A percentile compares a stretch with the other conserved stretches of the same genome.
Evolutionary conservation across 1,284 basidiomycete genomes (phyloP).

Genomic region (Peniophora sp.): DNA sequence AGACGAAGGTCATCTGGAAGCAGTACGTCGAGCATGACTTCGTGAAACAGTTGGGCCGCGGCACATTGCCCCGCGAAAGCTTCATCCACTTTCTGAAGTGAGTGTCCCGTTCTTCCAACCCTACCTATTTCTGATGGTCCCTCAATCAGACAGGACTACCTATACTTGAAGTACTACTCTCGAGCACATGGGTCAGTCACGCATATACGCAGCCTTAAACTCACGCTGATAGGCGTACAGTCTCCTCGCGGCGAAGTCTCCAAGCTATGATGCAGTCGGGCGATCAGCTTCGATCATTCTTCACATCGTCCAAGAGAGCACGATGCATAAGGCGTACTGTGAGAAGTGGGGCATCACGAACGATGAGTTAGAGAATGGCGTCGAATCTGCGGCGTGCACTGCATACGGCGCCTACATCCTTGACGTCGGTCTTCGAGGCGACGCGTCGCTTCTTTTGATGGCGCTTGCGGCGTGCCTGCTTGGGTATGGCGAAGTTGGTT

Average conservation of each 20-base stretch:
- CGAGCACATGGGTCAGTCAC: slow-evolving; percentile 53
- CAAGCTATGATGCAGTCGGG: slow-evolving; percentile 55
- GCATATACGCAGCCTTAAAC: not conserved
- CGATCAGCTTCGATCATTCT: slow-evolving; percentile 61
- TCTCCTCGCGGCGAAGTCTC: slow-evolving; percentile 73
- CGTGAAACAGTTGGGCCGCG: slow-evolving; percentile 66
- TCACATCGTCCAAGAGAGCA: slow-evolving; percentile 61
- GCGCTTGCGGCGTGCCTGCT: slow-evolving; percentile 83
- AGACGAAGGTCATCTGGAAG: slow-evolving; percentile 56
- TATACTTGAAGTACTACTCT: slow-evolving; percentile 73
- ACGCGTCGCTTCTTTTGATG: slow-evolving; percentile 68
- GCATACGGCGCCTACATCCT: slow-evolving; percentile 86
- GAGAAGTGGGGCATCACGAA: slow-evolving; percentile 57
- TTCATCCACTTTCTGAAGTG: slow-evolving; percentile 87
- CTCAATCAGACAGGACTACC: slow-evolving; percentile 62
- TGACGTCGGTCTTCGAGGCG: slow-evolving; percentile 70
- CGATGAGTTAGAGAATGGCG: slow-evolving; percentile 51
- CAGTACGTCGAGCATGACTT: slow-evolving; percentile 81
- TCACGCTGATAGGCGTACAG: slow-evolving; percentile 23
- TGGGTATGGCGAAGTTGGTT: slow-evolving; percentile 92
- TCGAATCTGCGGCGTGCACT: slow-evolving; percentile 64
- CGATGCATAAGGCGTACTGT: slow-evolving; percentile 72
- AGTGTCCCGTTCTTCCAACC: slow-evolving; percentile 11
- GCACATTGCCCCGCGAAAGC: slow-evolving; percentile 53
- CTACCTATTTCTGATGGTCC: not conserved